These are phyloP conservation scores for Zoysia matrella DNA, from an alignment of 202 grass and related monocot species.

Conservation along the genomic window DNA sequence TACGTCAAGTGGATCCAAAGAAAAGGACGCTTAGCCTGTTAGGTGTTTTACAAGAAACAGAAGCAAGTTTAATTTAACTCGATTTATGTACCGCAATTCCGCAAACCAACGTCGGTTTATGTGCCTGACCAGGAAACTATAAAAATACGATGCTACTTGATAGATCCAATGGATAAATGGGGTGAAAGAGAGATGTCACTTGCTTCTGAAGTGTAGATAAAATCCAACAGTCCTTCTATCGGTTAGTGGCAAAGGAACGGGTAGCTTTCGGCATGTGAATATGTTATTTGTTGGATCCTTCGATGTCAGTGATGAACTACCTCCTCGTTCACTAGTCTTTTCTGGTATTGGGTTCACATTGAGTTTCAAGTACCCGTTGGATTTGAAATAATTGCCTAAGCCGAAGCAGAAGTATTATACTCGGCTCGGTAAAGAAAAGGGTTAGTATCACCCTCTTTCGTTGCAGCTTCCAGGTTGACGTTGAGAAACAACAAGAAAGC, in stretches of 20 bases:
- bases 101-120: neutral
- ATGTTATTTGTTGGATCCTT: neutral
- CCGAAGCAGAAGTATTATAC: neutral
- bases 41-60: neutral
- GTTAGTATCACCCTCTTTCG: conserved; percentile 5
- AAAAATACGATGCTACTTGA: neutral
- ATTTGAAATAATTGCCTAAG: too few species aligned
- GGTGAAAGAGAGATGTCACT: neutral
- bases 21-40: neutral
- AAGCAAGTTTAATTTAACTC: neutral
- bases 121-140: neutral
- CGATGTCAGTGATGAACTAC: conserved; percentile 10
- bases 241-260: conserved; percentile 32
- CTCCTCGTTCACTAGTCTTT: neutral
- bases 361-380: neutral
- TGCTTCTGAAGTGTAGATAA: conserved; percentile 34
- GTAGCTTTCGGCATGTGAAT: conserved; percentile 48
- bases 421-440: neutral
- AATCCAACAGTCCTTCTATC: neutral
- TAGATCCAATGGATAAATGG: conserved; percentile 25
- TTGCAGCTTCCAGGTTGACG: conserved; percentile 39
- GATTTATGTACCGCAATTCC: neutral
- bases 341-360: neutral
- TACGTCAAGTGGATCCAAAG: neutral
- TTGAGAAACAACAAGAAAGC: conserved; percentile 33